A percentile compares a stretch with the other conserved stretches of the same genome.
phyloP scores from a whole-genome alignment of 2,329 filamentous ascomycete species.

The Botryotinia narcissicola region DNA sequence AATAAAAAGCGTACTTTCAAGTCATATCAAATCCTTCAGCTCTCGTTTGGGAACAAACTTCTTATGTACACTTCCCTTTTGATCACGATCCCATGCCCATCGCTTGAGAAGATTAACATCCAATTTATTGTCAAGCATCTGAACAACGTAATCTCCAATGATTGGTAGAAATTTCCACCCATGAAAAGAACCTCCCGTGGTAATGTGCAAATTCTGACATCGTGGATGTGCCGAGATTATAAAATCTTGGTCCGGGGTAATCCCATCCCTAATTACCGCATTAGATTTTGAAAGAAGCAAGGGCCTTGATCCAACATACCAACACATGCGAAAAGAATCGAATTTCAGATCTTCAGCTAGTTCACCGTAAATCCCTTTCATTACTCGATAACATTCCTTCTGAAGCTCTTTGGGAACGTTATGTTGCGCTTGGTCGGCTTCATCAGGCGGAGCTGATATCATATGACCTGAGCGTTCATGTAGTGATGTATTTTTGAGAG shows the following conservation, averaged over 20 bases:
- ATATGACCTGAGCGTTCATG: constrained; percentile 48
- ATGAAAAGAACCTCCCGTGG: constrained; percentile 62
- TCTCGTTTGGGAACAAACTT: constrained; percentile 19
- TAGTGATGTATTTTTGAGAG: constrained; percentile 53
- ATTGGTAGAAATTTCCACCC: constrained; percentile 64
- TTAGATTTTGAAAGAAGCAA: not conserved
- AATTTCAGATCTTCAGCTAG: constrained; percentile 43
- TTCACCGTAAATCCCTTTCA: constrained; percentile 45
- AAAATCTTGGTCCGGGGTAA: constrained; percentile 61
- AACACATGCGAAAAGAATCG: constrained; percentile 48
- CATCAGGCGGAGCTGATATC: constrained; percentile 52
- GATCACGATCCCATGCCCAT: constrained; percentile 47
- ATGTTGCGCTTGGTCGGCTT: constrained; percentile 44
- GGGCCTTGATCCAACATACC: constrained; percentile 36
- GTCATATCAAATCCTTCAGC: constrained; percentile 16
- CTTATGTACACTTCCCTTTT: constrained; percentile 13
- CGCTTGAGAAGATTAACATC: constrained; percentile 42
- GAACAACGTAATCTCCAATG: constrained; percentile 57
- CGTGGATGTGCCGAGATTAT: constrained; percentile 56
- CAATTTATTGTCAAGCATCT: constrained; percentile 46
- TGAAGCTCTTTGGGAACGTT: constrained; percentile 44
- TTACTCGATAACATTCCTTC: constrained; percentile 43
- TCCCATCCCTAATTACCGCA: constrained; percentile 50
- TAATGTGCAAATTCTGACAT: constrained; percentile 55
- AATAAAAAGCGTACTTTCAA: not conserved